Evolutionary conservation across 331 rosid species (phyloP).

Genomic region (Cydonia oblonga): DNA sequence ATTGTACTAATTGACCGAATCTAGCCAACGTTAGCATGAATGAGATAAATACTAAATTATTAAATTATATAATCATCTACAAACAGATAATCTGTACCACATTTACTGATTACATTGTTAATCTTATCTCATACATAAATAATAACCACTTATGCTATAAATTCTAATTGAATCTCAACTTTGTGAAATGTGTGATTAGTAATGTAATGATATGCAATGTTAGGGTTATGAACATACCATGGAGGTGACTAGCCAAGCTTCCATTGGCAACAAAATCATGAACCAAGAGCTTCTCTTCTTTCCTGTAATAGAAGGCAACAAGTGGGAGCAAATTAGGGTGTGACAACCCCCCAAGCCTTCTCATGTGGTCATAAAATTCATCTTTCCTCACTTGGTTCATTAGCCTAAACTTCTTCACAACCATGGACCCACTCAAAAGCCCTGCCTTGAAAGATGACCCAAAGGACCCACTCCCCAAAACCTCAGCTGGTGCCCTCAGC

Average conservation of each 20-base stretch:
- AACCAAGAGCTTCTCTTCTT: slow-evolving; percentile 62
- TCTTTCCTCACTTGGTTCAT: slow-evolving; percentile 49
- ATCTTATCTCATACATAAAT: neutral
- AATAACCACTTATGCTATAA: neutral
- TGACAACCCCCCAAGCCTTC: slow-evolving; percentile 50
- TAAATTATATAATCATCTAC: no score
- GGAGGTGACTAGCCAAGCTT: slow-evolving; percentile 73
- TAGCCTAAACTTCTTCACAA: slow-evolving; percentile 58
- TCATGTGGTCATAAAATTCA: slow-evolving; percentile 48
- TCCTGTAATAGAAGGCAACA: slow-evolving; percentile 48
- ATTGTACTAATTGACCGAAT: neutral
- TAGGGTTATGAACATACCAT: slow-evolving; percentile 26
- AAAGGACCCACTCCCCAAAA: slow-evolving; percentile 63
- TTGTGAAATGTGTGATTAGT: neutral
- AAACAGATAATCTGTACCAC: rapidly evolving
- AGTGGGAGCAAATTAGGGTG: slow-evolving; percentile 73
- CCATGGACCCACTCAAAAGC: slow-evolving; percentile 41
- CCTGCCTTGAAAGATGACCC: slow-evolving; percentile 62
- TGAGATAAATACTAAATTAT: no score
- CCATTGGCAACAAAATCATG: slow-evolving; percentile 49
- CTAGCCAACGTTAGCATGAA: neutral
- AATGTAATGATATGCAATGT: neutral
- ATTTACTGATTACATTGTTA: neutral
- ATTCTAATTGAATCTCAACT: neutral
- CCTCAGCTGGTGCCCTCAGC: slow-evolving; percentile 61